Evolutionary conservation across 2,329 filamentous ascomycete species (phyloP), one percentile per base, ranked within the genome.

Genomic region (Fusarium pilosicola): DNA sequence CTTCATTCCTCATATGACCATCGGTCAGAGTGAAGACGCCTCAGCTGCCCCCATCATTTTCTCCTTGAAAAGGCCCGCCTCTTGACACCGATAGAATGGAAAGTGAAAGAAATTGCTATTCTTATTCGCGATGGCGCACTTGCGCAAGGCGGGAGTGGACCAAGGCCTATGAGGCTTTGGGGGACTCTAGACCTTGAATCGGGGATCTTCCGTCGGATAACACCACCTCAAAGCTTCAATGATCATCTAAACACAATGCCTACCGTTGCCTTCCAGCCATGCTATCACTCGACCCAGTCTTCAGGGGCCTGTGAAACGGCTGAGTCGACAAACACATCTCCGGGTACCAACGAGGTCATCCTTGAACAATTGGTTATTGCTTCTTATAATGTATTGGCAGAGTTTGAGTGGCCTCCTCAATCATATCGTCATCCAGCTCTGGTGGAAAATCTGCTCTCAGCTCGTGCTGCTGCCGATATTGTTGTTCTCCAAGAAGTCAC

Each of bases 401-500:
- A 89, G 66, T 87, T 88, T 65, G 62, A 83, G 14, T 85, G 83
- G 76, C 86, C 87, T 2, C 83, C 86, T 6, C 82, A 81, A 12
- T 77, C 79, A 22, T 73, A 74, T 24, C 82, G 87, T 36, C 85
- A 88, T 64, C 78, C 84, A 5, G 73, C 84, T 13, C 75, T 89
- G 51, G 65, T 87, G 26, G 74, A 79, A 12, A 88, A 84, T 62
- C 78, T 89, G 6, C 76, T 88, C 9, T 83, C 84, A 0, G 62
- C 77, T 9, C 78, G 80, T 13, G 86, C 86, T 7, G 65, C 76
- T 2, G 82, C 87, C 13, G 87, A 89, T 63, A 79, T 88, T 7
- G 72, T 89, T 14, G 81, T 88, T 7, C 83, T 93, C 10, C 86
- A 93, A 77, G 91, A 92, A 80, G 88, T 92, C 3, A 91, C 90